A percentile compares a stretch with the other conserved stretches of the same genome.
These are phyloP conservation scores for Leucosporidium creatinivorum DNA, from an alignment of 768 basidiomycete genomes.

Conservation along the genomic window DNA sequence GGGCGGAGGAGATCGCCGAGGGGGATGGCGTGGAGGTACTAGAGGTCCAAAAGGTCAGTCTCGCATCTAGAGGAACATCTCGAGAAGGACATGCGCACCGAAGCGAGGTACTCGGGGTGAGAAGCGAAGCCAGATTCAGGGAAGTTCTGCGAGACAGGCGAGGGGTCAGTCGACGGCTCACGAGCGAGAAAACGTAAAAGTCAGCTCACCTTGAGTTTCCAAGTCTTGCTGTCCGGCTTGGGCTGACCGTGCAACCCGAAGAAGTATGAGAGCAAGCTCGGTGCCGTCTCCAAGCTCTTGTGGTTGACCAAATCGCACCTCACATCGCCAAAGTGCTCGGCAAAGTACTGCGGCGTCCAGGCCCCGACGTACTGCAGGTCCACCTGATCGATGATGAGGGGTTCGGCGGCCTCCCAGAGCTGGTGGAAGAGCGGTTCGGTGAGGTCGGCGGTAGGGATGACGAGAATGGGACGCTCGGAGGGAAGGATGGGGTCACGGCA, in stretches of 20 bases:
- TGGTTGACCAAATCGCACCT: conserved; percentile 18
- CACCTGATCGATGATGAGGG: conserved; percentile 13
- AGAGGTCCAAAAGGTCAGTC: not conserved
- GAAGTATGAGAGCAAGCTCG: conserved; percentile 2
- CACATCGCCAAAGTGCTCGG: not conserved
- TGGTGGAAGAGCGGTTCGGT: conserved; percentile 21
- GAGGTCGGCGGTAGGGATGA: not conserved
- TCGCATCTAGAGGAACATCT: no score
- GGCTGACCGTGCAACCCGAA: conserved; percentile 9
- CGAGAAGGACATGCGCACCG: not conserved
- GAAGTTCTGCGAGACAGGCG: not conserved
- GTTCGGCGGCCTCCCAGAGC: conserved; percentile 16
- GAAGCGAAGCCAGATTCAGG: not conserved
- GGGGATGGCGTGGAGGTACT: conserved; percentile 20
- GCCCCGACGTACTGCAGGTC: conserved; percentile 3
- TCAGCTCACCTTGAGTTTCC: not conserved
- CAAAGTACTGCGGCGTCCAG: conserved; percentile 16
- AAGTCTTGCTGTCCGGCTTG: not conserved
- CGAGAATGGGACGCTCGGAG: conserved; percentile 7
- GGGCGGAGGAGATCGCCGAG: conserved; percentile 18
- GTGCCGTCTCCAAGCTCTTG: not conserved
- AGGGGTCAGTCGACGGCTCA: not conserved
- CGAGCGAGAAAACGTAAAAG: not conserved
- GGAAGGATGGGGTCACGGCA: not conserved
- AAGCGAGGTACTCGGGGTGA: not conserved